Evolutionary conservation across 2,329 filamentous ascomycete species (phyloP).

Genomic region (Apiospora rasikravindrae): DNA sequence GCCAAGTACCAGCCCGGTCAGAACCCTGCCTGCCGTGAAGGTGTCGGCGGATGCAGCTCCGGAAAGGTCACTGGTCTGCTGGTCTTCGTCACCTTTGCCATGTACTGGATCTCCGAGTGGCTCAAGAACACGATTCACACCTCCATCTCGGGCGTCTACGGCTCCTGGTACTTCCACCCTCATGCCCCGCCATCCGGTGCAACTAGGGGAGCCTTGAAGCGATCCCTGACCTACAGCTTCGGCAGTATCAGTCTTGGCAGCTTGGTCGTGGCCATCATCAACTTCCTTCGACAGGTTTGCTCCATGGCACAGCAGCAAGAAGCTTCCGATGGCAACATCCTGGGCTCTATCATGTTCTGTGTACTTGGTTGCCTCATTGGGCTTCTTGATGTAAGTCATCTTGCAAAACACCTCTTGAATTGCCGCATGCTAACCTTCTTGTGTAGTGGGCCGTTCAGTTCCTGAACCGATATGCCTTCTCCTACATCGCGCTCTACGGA

Average conservation of each 20-base stretch:
- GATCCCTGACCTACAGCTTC: conserved; percentile 88
- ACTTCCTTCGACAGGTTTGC: conserved; percentile 81
- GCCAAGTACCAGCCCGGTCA: conserved; percentile 75
- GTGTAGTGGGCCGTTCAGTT: conserved; percentile 83
- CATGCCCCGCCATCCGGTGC: conserved; percentile 74
- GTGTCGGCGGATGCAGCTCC: conserved; percentile 68
- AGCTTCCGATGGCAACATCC: conserved; percentile 69
- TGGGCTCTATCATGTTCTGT: conserved; percentile 70
- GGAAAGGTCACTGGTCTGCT: conserved; percentile 84
- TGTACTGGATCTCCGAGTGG: conserved; percentile 94
- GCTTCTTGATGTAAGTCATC: conserved; percentile 54
- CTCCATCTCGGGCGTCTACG: conserved; percentile 86
- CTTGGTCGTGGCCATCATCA: conserved; percentile 84
- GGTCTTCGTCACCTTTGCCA: conserved; percentile 87
- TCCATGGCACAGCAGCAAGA: conserved; percentile 75
- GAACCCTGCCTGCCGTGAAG: conserved; percentile 57
- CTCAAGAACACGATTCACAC: conserved; percentile 93
- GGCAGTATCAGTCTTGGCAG: conserved; percentile 89
- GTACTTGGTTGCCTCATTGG: conserved; percentile 77
- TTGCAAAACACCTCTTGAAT: not conserved
- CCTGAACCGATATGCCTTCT: conserved; percentile 91
- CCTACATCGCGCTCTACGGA: conserved; percentile 90
- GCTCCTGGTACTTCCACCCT: conserved; percentile 87
- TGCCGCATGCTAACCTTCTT: not conserved
- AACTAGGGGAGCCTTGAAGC: conserved; percentile 81